These are phyloP conservation scores for Perkinsus chesapeaki DNA, from an alignment of 169 alveolate species.

Conservation along the genomic window DNA sequence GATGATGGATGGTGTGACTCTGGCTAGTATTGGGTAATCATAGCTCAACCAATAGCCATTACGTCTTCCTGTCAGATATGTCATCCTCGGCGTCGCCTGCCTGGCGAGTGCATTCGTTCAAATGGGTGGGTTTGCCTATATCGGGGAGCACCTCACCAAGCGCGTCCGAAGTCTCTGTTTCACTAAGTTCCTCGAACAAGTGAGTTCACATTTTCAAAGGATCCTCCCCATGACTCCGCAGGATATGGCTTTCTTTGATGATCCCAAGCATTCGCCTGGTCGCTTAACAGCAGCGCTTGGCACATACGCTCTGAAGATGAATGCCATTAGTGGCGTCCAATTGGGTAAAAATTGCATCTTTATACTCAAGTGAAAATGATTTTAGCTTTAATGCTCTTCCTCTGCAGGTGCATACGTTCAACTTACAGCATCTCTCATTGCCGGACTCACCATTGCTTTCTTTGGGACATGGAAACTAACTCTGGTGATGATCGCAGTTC, in stretches of 20 bases:
- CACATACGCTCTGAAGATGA: constrained; percentile 19
- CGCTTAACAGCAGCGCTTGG: constrained; percentile 31
- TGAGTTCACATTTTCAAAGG: background rate
- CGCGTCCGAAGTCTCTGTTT: background rate
- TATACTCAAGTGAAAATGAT: no score
- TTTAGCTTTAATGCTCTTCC: background rate
- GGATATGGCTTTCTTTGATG: constrained; percentile 46
- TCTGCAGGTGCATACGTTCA: constrained; percentile 18
- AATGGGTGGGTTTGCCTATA: background rate
- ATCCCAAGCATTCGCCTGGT: constrained; percentile 42
- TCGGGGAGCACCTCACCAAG: background rate
- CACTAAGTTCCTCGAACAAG: constrained; percentile 21
- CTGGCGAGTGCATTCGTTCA: background rate
- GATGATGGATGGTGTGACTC: background rate
- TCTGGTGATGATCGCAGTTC: constrained; percentile 28
- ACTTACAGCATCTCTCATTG: constrained; percentile 24
- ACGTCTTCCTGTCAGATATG: background rate
- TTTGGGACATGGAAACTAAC: constrained; percentile 37
- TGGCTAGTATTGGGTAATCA: background rate
- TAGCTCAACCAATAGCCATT: background rate
- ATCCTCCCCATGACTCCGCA: background rate
- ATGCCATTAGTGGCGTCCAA: constrained; percentile 12
- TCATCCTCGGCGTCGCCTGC: background rate
- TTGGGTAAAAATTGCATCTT: background rate
- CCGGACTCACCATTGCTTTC: constrained; percentile 39